These are phyloP conservation scores for Prunus davidiana DNA, from an alignment of 306 rosid species.

Conservation along the genomic window DNA sequence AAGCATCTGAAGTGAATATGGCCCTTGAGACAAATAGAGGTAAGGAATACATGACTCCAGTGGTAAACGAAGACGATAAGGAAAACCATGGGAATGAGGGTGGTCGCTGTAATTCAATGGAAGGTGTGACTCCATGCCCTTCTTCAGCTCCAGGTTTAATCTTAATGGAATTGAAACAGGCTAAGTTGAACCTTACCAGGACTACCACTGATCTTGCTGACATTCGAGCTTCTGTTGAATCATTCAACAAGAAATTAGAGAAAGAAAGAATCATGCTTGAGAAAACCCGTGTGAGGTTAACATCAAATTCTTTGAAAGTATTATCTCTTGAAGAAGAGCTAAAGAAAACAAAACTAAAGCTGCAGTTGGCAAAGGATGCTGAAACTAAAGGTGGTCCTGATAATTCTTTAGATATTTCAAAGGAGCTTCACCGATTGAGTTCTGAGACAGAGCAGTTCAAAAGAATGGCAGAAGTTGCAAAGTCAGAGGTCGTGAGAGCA, in stretches of 20 bases:
- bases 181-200: slow-evolving; percentile 69
- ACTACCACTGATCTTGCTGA: slow-evolving; percentile 78
- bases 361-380: slow-evolving; percentile 58
- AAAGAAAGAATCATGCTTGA: slow-evolving; percentile 70
- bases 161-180: slow-evolving; percentile 77
- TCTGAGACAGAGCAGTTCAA: slow-evolving; percentile 72
- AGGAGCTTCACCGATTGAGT: slow-evolving; percentile 64
- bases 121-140: slow-evolving; percentile 31
- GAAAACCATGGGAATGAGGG: slow-evolving; percentile 45
- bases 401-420: slow-evolving; percentile 50
- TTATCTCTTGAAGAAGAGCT: slow-evolving; percentile 79
- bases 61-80: slow-evolving; percentile 45
- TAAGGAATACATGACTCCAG: slow-evolving; percentile 15
- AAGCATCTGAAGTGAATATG: slow-evolving; percentile 37
- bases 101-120: slow-evolving; percentile 16
- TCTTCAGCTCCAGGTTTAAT: slow-evolving; percentile 54
- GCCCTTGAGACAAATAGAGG: slow-evolving; percentile 15
- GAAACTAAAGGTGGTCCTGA: slow-evolving; percentile 41
- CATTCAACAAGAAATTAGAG: slow-evolving; percentile 66
- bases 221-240: slow-evolving; percentile 67
- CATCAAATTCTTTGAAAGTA: slow-evolving; percentile 61
- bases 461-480: slow-evolving; percentile 68
- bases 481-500: slow-evolving; percentile 52
- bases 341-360: slow-evolving; percentile 58
- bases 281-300: slow-evolving; percentile 72